Evolutionary conservation across 2,329 filamentous ascomycete genomes (phyloP).

Genomic region (Aspergillus japonicus): DNA sequence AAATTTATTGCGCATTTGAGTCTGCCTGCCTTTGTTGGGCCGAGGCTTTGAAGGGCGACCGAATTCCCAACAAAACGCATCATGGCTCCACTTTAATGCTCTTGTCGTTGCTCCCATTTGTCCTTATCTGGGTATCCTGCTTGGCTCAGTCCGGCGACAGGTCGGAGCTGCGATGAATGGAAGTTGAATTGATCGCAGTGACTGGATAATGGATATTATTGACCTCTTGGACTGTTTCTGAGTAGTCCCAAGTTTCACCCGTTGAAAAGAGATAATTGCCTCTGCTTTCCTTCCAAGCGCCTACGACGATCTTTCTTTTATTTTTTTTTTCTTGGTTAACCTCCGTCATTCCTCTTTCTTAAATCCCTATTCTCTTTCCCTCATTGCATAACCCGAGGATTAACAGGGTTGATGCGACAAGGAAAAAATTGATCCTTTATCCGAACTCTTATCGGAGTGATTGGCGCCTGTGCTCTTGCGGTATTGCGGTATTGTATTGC

Average conservation of each 20-base stretch:
- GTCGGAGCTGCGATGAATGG: not conserved
- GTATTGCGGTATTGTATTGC: not conserved
- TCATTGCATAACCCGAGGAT: not conserved
- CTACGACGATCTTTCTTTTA: not conserved
- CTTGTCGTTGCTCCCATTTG: slow-evolving; percentile 4
- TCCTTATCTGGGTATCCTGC: not conserved
- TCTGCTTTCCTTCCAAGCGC: not conserved
- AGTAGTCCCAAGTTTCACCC: not conserved
- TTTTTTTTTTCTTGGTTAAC: not conserved
- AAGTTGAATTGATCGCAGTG: not conserved
- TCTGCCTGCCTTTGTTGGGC: slow-evolving; percentile 11
- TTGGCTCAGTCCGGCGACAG: not conserved
- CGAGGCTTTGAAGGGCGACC: slow-evolving; percentile 12
- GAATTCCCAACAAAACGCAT: slow-evolving; percentile 18
- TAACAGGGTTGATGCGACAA: not conserved
- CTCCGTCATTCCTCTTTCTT: not conserved
- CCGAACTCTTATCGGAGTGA: not conserved
- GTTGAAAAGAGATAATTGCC: not conserved
- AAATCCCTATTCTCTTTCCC: not conserved
- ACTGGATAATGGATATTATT: not conserved
- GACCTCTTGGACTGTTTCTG: not conserved
- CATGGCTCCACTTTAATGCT: slow-evolving; percentile 14
- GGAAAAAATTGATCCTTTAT: not conserved
- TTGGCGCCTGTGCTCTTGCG: not conserved
- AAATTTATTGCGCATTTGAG: slow-evolving; percentile 2